Evolutionary conservation across 2,329 filamentous ascomycete species (phyloP), one percentile per base, ranked within the genome.

Genomic region (Aspergillus ruber): DNA sequence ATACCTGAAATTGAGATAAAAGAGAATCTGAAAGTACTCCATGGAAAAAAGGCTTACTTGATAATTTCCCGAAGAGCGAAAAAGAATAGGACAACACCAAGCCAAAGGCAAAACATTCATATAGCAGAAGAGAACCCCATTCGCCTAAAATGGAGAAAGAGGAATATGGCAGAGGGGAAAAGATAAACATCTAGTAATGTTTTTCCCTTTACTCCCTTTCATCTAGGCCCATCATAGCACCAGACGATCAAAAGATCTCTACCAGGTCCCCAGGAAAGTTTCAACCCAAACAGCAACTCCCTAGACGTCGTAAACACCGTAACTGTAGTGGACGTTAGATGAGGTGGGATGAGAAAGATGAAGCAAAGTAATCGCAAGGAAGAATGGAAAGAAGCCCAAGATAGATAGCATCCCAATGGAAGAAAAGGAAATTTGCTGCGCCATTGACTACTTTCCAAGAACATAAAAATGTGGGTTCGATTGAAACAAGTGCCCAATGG

Each of bases 391-490:
- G 60, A 48, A 68, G 35, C 20, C 21, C 25, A 36, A 45, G 46
- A 40, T 44, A 46, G 39, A 38, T 12, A 38, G n/a, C 15, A 15
- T 17, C 35, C 35, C 38, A 40, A 40, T 13, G 18, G 17, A 40
- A 21, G 38, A 40, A 40, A 41, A 46, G 47, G 49, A 46, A 49
- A 44, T 23, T 52, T 47, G 44, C 54, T 49, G 54, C 54, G 49
- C 52, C 52, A 49, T 59, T 52, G 50, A 60, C 47, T 53, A 53
- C 49, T 61, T 62, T 60, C 60, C 58, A 62, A 63, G 56, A 63
- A 57, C 53, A 58, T 51, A 45, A 56, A 47, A 53, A 50, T 48
- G 42, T 50, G 45, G 46, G 45, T 50, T 44, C 43, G 50, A 47
- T 49, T 44, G 49, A 50, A 51, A 49, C 46, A 48, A 42, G 50